Conservation (phyloP, 1,139 yeast genomes). For the Meyerozyma sp. region DNA sequence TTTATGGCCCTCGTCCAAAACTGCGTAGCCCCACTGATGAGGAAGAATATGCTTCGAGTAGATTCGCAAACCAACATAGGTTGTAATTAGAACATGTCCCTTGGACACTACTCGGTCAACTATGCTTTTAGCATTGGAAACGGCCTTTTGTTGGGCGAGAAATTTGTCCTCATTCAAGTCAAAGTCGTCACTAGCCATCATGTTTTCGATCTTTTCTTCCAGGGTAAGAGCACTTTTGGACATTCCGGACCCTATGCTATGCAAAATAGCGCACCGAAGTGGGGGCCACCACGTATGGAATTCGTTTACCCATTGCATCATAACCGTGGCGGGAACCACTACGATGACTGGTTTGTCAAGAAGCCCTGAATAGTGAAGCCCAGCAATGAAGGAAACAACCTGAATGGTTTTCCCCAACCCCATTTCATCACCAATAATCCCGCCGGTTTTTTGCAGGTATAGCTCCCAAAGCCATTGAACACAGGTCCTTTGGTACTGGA, state of each 20-base stretch:
- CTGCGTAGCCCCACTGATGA: conserved; percentile 82
- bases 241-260: conserved; percentile 92
- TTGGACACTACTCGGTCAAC: conserved; percentile 46
- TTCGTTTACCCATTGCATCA: conserved; percentile 95
- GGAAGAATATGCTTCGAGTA: conserved; percentile 69
- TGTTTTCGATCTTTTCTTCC: conserved; percentile 49
- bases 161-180: conserved; percentile 23
- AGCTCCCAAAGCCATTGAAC: conserved; percentile 81
- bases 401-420: conserved; percentile 96
- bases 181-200: conserved; percentile 43
- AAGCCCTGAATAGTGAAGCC: conserved; percentile 75
- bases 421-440: conserved; percentile 97
- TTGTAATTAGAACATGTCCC: conserved; percentile 86
- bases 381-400: conserved; percentile 83
- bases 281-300: conserved; percentile 99
- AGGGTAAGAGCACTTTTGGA: conserved; percentile 26
- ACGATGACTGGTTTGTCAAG: conserved; percentile 74
- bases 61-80: conserved; percentile 83
- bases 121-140: conserved; percentile 35
- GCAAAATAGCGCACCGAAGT: conserved; percentile 75
- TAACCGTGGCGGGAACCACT: conserved; percentile 95
- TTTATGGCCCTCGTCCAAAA: conserved; percentile 94
- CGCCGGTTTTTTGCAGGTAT: conserved; percentile 83
- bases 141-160: conserved; percentile 3
- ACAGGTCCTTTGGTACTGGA: conserved; percentile 92